phyloP scores from a whole-genome alignment of 176 grass and related monocot genomes.

The Aegilops speltoides region DNA sequence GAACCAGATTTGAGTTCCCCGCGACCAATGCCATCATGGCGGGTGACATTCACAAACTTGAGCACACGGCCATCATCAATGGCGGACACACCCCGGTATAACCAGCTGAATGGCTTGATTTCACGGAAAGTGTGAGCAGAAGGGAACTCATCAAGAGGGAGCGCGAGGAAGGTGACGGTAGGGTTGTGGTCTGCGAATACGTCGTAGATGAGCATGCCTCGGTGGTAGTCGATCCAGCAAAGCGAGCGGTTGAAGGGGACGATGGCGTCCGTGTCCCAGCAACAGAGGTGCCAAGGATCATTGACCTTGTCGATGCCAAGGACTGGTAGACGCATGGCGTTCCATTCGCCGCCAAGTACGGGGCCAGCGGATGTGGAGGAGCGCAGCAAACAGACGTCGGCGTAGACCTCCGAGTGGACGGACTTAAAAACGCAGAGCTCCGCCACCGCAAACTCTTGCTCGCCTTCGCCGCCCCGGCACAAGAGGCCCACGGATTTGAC shows the following conservation, averaged over 20 bases:
- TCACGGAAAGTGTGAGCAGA: too few relatives aligned
- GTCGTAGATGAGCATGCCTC: constrained; percentile 4
- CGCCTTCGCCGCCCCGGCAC: background rate
- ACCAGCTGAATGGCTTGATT: background rate
- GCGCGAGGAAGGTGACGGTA: background rate
- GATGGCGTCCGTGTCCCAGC: background rate
- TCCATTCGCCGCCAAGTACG: background rate
- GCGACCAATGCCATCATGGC: background rate
- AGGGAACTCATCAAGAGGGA: background rate
- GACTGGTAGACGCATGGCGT: background rate
- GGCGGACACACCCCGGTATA: background rate
- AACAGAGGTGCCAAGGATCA: background rate
- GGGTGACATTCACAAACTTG: background rate
- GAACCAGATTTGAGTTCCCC: background rate
- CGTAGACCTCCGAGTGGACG: background rate
- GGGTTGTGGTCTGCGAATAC: background rate
- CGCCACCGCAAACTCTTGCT: constrained; percentile 8
- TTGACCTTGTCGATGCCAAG: background rate
- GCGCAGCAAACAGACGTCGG: background rate
- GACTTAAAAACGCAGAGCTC: background rate
- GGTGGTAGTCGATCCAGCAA: background rate
- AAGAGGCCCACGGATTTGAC: background rate
- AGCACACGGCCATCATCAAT: background rate
- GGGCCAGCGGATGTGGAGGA: background rate
- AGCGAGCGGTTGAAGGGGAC: background rate